These are phyloP conservation scores for Yamadazyma takamatsuzukensis DNA, from an alignment of 805 yeast genomes.

Conservation along the genomic window DNA sequence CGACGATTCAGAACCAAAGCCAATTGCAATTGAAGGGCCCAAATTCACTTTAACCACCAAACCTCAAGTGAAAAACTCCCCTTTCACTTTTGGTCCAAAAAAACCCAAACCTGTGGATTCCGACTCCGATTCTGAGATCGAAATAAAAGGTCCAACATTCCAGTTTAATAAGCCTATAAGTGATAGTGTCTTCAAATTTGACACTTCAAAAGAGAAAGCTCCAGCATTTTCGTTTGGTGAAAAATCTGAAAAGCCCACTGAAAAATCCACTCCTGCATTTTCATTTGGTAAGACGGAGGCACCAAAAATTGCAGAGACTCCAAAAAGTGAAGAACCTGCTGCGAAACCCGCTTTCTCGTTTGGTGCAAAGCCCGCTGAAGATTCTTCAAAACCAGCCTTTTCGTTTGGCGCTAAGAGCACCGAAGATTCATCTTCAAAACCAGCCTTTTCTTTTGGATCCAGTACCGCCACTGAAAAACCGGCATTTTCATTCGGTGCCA, in stretches of 20 bases:
- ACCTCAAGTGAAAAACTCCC: constrained; percentile 31
- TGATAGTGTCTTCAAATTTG: constrained; percentile 30
- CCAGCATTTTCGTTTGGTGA: constrained; percentile 5
- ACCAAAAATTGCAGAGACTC: no score
- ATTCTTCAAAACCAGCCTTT: constrained; percentile 13
- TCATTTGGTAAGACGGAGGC: constrained; percentile 11
- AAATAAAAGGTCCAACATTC: constrained; percentile 73
- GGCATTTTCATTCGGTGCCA: constrained; percentile 1
- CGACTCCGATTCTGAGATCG: constrained; percentile 49
- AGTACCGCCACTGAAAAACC: constrained; percentile 5
- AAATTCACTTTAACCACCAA: constrained; percentile 25
- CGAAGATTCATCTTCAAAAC: constrained; percentile 12
- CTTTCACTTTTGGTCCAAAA: constrained; percentile 36
- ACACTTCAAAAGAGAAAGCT: constrained; percentile 1
- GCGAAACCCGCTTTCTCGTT: constrained; percentile 10
- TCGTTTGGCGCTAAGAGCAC: constrained; percentile 11
- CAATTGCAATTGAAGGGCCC: constrained; percentile 34
- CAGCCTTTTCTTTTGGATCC: constrained; percentile 19
- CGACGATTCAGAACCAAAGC: constrained; percentile 19
- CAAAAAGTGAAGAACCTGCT: not conserved
- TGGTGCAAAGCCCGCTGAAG: constrained; percentile 14
- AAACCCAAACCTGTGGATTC: constrained; percentile 18
- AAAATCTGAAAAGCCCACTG: constrained; percentile 2
- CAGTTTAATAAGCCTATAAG: constrained; percentile 35
- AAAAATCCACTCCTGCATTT: constrained; percentile 15